These are phyloP conservation scores for Penicillium sp. DNA, from an alignment of 2,329 filamentous ascomycete species.

Conservation along the genomic window DNA sequence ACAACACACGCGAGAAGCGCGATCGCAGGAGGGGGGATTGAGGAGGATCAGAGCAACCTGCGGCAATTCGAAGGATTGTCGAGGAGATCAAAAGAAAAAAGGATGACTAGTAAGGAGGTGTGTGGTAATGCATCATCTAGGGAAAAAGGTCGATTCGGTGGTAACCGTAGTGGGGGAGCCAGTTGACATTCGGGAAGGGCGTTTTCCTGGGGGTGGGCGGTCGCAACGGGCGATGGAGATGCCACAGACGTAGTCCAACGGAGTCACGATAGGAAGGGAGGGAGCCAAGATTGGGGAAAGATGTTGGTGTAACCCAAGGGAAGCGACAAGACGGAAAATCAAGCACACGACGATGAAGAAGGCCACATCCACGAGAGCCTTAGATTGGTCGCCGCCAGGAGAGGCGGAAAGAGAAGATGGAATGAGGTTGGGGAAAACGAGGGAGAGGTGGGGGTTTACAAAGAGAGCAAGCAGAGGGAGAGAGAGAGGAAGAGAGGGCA, in stretches of 20 bases:
- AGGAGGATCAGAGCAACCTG: conserved; percentile 13
- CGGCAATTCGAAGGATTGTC: conserved; percentile 25
- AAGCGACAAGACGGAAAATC: background rate
- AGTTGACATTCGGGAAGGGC: conserved; percentile 17
- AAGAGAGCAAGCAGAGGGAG: too few species aligned
- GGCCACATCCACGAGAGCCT: conserved; percentile 2
- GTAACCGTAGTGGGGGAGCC: conserved; percentile 17
- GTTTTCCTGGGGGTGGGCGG: conserved; percentile 12
- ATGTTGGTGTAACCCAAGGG: background rate
- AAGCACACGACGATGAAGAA: conserved; percentile 2
- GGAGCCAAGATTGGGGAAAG: background rate
- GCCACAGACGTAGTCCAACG: conserved; percentile 7
- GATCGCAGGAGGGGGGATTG: conserved; percentile 20
- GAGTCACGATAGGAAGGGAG: background rate
- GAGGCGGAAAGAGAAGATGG: background rate
- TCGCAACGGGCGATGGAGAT: conserved; percentile 8
- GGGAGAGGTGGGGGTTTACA: background rate
- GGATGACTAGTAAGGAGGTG: conserved; percentile 26
- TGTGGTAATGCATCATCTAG: conserved; percentile 33
- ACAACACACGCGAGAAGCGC: conserved; percentile 36
- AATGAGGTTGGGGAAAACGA: background rate
- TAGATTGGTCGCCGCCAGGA: background rate
- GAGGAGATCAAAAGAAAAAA: conserved; percentile 14
- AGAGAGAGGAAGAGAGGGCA: too few species aligned
- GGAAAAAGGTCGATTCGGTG: conserved; percentile 13